A percentile compares a stretch with the other conserved stretches of the same genome.
These are phyloP conservation scores for Lycium ferocissimum DNA, from an alignment of 257 asterid species.

Conservation along the genomic window DNA sequence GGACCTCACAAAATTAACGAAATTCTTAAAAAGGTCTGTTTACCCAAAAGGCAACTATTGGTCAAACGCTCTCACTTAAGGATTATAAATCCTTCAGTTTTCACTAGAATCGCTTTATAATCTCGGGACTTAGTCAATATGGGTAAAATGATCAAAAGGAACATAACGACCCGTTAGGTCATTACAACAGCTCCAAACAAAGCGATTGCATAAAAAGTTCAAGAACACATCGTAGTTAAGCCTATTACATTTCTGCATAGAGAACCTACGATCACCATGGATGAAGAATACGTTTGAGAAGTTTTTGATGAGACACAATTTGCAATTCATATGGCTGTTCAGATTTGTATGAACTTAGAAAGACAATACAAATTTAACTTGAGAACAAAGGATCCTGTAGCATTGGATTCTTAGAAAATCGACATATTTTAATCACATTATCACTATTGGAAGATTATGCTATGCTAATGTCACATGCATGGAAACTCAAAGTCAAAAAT, in stretches of 20 bases:
- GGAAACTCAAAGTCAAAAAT: not conserved
- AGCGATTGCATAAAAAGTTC: not conserved
- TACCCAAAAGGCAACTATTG: too few relatives aligned
- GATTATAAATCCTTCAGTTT: too few relatives aligned
- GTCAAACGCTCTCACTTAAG: too few relatives aligned
- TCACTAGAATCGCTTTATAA: too few relatives aligned
- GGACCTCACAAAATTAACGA: too few relatives aligned
- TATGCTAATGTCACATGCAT: not conserved
- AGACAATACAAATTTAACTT: not conserved
- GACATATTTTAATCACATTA: not conserved
- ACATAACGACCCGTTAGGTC: too few relatives aligned
- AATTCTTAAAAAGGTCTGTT: too few relatives aligned
- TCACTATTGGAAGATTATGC: not conserved
- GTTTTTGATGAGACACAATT: not conserved
- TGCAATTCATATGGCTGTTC: not conserved
- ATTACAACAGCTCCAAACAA: too few relatives aligned
- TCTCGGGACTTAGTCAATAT: too few relatives aligned
- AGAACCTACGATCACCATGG: not conserved
- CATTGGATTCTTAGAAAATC: too few relatives aligned
- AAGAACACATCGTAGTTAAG: not conserved
- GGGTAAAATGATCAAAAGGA: too few relatives aligned
- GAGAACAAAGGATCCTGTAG: not conserved
- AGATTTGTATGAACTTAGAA: too few relatives aligned
- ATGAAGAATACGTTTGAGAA: not conserved
- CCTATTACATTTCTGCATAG: not conserved